phyloP scores from a whole-genome alignment of 148 eudicot genomes.

The Spergularia bocconei region DNA sequence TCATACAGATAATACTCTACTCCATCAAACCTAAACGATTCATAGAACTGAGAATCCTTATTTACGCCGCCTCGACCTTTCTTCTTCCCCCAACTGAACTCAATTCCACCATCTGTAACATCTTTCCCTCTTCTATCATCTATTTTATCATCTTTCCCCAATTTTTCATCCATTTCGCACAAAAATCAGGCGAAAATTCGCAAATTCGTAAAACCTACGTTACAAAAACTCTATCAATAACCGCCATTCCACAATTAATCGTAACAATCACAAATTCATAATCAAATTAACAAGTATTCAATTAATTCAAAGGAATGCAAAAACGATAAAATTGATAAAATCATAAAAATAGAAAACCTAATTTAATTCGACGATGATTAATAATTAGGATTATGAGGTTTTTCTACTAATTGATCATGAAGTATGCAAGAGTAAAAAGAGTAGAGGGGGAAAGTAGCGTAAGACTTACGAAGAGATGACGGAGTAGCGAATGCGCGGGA shows the following conservation, averaged over 20 bases:
- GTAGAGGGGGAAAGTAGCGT: not conserved
- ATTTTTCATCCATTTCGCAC: too few relatives aligned
- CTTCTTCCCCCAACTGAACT: slow-evolving; percentile 66
- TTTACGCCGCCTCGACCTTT: slow-evolving; percentile 45
- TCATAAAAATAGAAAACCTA: not conserved
- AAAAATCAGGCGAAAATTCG: not conserved
- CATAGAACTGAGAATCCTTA: slow-evolving; percentile 52
- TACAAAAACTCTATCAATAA: not conserved
- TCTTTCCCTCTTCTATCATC: too few relatives aligned
- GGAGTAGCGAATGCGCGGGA: not conserved
- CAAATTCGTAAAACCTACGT: slow-evolving; percentile 8
- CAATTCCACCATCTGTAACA: slow-evolving; percentile 31
- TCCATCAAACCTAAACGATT: slow-evolving; percentile 61
- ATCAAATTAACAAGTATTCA: not conserved
- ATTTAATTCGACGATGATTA: not conserved
- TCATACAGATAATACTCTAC: slow-evolving; percentile 55
- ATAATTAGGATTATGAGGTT: not conserved
- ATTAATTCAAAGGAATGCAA: not conserved
- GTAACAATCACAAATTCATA: not conserved
- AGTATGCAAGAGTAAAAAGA: not conserved
- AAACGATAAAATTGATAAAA: not conserved
- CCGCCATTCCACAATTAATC: not conserved
- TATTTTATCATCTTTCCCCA: not conserved
- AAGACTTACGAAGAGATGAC: not conserved
- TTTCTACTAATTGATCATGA: not conserved